Conservation (phyloP, 257 asterid species). For the Solanum habrochaites region DNA sequence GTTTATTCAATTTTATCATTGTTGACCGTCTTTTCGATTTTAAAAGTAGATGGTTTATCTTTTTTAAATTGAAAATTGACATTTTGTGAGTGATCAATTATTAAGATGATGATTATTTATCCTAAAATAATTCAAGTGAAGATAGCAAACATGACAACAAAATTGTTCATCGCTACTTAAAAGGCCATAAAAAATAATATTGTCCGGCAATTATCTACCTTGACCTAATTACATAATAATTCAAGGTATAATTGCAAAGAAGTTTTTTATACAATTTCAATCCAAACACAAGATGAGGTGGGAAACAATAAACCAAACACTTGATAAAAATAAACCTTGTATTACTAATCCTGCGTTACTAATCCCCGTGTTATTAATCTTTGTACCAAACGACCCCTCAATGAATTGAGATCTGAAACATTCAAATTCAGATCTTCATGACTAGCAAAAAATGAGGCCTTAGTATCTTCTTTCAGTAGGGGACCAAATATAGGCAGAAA, state of each 20-base stretch:
- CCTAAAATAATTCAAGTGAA: not conserved
- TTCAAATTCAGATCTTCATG: not conserved
- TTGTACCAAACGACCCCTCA: not conserved
- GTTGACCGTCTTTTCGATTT: not conserved
- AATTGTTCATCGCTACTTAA: not conserved
- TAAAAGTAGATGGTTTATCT: not conserved
- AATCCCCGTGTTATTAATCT: not conserved
- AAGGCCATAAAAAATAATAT: not conserved
- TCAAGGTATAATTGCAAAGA: not conserved
- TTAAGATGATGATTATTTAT: not conserved
- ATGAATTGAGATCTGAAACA: not conserved
- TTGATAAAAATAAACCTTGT: not conserved
- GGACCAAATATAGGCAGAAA: not conserved
- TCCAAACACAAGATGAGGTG: not conserved
- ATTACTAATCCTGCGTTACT: not conserved
- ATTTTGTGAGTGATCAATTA: not conserved
- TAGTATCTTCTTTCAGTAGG: not conserved
- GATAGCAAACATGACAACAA: not conserved
- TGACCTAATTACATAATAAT: not conserved
- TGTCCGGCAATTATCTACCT: not conserved
- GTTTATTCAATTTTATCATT: not conserved
- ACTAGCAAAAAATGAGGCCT: not conserved
- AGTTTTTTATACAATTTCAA: not conserved
- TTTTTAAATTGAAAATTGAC: not conserved
- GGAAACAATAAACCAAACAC: not conserved